Conservation (phyloP, 2,329 filamentous ascomycete species). For the Zalaria obscura region DNA sequence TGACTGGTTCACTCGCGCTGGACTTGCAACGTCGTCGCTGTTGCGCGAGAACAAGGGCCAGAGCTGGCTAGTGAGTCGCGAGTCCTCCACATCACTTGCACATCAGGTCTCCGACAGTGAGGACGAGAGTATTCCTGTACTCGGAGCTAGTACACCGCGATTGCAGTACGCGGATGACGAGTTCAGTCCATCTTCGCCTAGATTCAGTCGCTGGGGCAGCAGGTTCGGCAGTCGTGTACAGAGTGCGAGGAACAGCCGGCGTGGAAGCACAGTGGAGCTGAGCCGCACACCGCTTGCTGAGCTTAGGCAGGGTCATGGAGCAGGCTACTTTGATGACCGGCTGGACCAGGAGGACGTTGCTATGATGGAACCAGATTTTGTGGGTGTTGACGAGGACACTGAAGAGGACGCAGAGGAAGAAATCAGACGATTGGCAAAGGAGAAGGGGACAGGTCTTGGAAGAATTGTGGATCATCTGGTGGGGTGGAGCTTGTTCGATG, state of each 20-base stretch:
- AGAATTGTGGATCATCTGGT: constrained; percentile 43
- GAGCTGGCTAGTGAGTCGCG: constrained; percentile 42
- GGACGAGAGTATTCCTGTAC: background rate
- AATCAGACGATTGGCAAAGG: constrained; percentile 16
- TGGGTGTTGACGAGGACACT: constrained; percentile 26
- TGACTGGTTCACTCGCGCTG: constrained; percentile 46
- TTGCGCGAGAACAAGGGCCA: constrained; percentile 49
- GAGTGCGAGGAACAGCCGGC: constrained; percentile 4
- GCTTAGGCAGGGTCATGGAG: background rate
- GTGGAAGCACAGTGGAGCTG: constrained; percentile 2
- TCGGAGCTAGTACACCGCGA: constrained; percentile 5
- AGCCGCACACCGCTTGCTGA: background rate
- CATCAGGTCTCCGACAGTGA: constrained; percentile 1
- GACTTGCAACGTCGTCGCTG: constrained; percentile 40
- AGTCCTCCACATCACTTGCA: constrained; percentile 40
- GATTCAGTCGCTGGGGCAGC: constrained; percentile 6
- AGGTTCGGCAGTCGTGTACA: constrained; percentile 7
- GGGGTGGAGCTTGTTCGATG: constrained; percentile 41
- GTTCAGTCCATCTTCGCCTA: constrained; percentile 4
- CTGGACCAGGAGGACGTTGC: background rate
- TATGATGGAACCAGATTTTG: constrained; percentile 1
- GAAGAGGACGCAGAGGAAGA: constrained; percentile 10
- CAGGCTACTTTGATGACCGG: too few relatives aligned
- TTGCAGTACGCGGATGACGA: constrained; percentile 18
- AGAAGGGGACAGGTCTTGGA: constrained; percentile 22